Conservation (phyloP, 208 protist genomes). For the Acanthamoeba lenticulata region DNA sequence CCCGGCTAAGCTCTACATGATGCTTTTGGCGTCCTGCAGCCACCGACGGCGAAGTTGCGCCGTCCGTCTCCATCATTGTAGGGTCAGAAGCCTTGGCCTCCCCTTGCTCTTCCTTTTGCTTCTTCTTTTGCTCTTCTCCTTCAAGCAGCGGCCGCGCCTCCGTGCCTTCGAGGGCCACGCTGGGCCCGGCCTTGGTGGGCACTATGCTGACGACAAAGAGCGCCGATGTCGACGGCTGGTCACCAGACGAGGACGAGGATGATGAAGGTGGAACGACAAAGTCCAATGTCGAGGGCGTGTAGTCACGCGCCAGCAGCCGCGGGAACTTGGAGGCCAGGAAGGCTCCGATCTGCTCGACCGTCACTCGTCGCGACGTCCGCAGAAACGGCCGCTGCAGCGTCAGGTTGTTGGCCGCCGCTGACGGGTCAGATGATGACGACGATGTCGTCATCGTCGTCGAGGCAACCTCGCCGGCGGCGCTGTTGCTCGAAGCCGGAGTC, state of each 20-base stretch:
- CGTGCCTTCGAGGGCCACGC: neutral
- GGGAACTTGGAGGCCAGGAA: slow-evolving; percentile 1
- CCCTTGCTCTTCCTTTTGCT: too few relatives aligned
- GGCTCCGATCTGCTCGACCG: neutral
- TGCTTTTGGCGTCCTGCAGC: neutral
- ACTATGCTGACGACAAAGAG: neutral
- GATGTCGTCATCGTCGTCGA: too few relatives aligned
- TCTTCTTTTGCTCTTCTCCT: too few relatives aligned
- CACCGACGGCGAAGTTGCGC: neutral
- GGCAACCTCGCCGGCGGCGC: too few relatives aligned
- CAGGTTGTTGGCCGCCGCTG: neutral
- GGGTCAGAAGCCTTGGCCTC: neutral
- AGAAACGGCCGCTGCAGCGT: neutral
- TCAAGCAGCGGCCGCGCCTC: neutral
- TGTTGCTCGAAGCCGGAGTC: neutral
- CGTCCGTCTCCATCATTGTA: neutral
- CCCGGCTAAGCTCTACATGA: neutral
- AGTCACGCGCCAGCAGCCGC: neutral
- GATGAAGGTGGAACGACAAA: neutral
- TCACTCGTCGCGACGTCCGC: neutral
- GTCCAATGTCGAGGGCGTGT: neutral
- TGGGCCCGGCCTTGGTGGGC: neutral
- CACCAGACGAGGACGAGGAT: neutral
- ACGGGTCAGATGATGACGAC: too few relatives aligned
- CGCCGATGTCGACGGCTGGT: neutral